phyloP scores from a whole-genome alignment of 129 eudicot species.

The Chrysanthemum lavandulifolium region DNA sequence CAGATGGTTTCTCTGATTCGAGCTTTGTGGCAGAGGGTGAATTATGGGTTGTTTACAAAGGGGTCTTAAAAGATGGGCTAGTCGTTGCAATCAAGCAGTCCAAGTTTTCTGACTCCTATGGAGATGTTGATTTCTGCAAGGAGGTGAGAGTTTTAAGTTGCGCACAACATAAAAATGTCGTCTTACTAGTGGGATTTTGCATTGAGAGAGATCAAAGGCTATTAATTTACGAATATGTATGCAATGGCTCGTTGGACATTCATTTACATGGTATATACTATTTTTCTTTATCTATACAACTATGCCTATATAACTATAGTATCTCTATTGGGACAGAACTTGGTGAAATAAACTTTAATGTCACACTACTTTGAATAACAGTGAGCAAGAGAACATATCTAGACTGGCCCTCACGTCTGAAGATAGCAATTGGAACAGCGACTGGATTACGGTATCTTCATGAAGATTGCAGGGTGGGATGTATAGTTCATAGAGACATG shows the following conservation, averaged over 20 bases:
- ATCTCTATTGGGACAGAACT: not conserved
- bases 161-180: constrained; percentile 95
- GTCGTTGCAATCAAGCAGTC: constrained; percentile 82
- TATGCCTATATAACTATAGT: not conserved
- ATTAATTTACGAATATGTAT: constrained; percentile 82
- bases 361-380: constrained; percentile 21
- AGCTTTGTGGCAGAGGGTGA: constrained; percentile 79
- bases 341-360: not conserved
- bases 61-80: constrained; percentile 68
- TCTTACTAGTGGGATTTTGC: constrained; percentile 88
- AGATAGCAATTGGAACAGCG: constrained; percentile 90
- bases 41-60: constrained; percentile 73
- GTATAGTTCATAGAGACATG: constrained; percentile 78
- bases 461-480: constrained; percentile 96
- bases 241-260: constrained; percentile 82
- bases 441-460: constrained; percentile 95
- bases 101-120: constrained; percentile 56
- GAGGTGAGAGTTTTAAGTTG: constrained; percentile 83
- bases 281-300: not conserved
- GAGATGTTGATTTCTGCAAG: constrained; percentile 85
- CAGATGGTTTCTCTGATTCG: constrained; percentile 60
- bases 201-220: constrained; percentile 56
- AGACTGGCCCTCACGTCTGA: constrained; percentile 69
- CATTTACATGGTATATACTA: constrained; percentile 71
- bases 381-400: constrained; percentile 43